These are phyloP conservation scores for Plasmodium malariae DNA, from an alignment of 169 alveolate species.

Conservation along the genomic window DNA sequence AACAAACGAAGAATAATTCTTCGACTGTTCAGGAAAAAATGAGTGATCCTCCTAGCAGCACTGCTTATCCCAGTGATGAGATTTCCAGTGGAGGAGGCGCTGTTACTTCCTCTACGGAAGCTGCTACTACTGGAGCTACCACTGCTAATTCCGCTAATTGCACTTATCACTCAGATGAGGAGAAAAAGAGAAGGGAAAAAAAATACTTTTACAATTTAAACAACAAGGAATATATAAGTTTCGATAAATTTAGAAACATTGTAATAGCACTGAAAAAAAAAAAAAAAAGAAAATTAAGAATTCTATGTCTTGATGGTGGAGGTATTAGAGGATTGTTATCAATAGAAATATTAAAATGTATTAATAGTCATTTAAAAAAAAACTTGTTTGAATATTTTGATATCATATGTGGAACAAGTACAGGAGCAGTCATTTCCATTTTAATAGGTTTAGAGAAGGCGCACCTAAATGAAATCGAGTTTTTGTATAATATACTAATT, in stretches of 20 bases:
- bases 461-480: slow-evolving; percentile 80
- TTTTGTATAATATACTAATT: slow-evolving; percentile 85
- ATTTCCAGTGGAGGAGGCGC: background rate
- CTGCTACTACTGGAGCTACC: background rate
- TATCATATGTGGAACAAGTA: slow-evolving; percentile 90
- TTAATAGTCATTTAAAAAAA: slow-evolving; percentile 75
- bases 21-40: background rate
- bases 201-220: slow-evolving; percentile 48
- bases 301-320: slow-evolving; percentile 90
- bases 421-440: slow-evolving; percentile 90
- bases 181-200: slow-evolving; percentile 7
- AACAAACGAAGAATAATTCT: background rate
- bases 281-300: slow-evolving; percentile 83
- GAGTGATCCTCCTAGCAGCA: background rate
- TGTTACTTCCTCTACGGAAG: background rate
- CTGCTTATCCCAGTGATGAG: background rate
- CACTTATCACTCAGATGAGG: background rate
- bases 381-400: slow-evolving; percentile 88
- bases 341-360: slow-evolving; percentile 83
- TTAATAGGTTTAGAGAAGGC: slow-evolving; percentile 87
- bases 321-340: slow-evolving; percentile 90
- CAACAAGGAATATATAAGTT: slow-evolving; percentile 37
- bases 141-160: background rate
- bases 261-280: slow-evolving; percentile 66
- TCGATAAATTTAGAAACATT: slow-evolving; percentile 44